Conservation (phyloP, 2,329 filamentous ascomycete species). For the Ceratocystis variospora region DNA sequence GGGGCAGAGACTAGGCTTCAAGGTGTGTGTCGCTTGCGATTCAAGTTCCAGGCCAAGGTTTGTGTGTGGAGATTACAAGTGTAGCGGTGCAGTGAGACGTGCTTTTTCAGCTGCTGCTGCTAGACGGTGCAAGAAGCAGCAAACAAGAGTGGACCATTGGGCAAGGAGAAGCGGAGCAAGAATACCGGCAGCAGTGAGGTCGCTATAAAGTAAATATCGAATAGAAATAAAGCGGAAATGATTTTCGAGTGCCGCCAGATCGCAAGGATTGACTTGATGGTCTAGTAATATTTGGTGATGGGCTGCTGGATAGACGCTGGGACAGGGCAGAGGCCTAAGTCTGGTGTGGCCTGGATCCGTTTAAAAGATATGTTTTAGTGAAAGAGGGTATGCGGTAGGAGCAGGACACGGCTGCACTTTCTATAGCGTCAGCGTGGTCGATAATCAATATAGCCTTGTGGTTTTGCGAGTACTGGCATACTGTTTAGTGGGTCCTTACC, state of each 20-base stretch:
- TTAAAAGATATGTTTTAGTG: too few species aligned
- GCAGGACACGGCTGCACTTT: too few species aligned
- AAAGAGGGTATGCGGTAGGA: too few species aligned
- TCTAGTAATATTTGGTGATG: background rate
- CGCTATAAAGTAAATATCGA: background rate
- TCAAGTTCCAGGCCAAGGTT: background rate
- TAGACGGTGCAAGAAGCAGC: conserved; percentile 12
- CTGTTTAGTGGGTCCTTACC: too few species aligned
- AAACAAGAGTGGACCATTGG: conserved; percentile 9
- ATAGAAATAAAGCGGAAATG: background rate
- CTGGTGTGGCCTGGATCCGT: too few species aligned
- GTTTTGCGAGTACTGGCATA: too few species aligned
- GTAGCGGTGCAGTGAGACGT: background rate
- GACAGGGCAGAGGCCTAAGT: too few species aligned
- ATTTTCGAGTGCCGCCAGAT: background rate
- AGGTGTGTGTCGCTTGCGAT: background rate
- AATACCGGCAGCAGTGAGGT: background rate
- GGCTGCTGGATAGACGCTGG: too few species aligned
- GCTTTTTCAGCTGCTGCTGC: conserved; percentile 7
- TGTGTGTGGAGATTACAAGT: background rate
- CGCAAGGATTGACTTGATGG: background rate
- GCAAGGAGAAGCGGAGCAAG: background rate
- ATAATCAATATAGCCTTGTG: too few species aligned
- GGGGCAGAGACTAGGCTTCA: too few species aligned
- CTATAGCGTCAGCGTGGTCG: too few species aligned